phyloP scores from a whole-genome alignment of 2,329 filamentous ascomycete genomes.

The Dothideomycetes sp. region DNA sequence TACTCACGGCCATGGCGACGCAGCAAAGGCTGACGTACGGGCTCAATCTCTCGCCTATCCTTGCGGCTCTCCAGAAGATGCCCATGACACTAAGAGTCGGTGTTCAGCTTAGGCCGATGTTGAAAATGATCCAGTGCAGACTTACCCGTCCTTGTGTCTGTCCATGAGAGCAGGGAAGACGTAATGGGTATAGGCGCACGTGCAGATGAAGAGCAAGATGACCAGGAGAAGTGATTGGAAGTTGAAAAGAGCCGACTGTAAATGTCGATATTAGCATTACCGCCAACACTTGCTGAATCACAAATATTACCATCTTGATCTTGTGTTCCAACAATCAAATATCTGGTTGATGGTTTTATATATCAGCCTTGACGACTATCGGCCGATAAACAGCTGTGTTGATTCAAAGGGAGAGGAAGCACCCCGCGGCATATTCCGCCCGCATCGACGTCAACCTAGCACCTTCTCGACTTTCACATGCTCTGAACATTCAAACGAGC shows the following conservation, averaged over 20 bases:
- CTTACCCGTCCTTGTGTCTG: slow-evolving; percentile 80
- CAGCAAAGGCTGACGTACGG: slow-evolving; percentile 94
- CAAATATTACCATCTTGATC: too few species aligned
- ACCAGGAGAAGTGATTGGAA: slow-evolving; percentile 95
- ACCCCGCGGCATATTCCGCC: not conserved
- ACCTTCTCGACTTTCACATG: not conserved
- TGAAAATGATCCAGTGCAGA: slow-evolving; percentile 1
- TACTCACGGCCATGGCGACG: slow-evolving; percentile 78
- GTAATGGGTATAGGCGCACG: slow-evolving; percentile 84
- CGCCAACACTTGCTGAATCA: too few species aligned
- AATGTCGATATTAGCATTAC: not conserved
- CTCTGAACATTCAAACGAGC: not conserved
- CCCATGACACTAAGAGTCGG: slow-evolving; percentile 51
- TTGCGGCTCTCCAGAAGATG: slow-evolving; percentile 91
- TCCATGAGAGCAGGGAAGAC: slow-evolving; percentile 85
- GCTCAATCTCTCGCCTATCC: slow-evolving; percentile 84
- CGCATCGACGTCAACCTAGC: not conserved
- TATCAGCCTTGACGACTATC: too few species aligned
- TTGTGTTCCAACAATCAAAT: not conserved
- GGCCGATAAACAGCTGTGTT: not conserved
- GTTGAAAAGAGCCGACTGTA: slow-evolving; percentile 91
- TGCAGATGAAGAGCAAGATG: slow-evolving; percentile 90
- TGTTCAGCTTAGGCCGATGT: slow-evolving; percentile 3
- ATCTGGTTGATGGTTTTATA: not conserved
- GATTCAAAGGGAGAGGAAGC: not conserved